These are phyloP conservation scores for Trypanosoma caninum DNA, from an alignment of 208 protist genomes.

Conservation along the genomic window DNA sequence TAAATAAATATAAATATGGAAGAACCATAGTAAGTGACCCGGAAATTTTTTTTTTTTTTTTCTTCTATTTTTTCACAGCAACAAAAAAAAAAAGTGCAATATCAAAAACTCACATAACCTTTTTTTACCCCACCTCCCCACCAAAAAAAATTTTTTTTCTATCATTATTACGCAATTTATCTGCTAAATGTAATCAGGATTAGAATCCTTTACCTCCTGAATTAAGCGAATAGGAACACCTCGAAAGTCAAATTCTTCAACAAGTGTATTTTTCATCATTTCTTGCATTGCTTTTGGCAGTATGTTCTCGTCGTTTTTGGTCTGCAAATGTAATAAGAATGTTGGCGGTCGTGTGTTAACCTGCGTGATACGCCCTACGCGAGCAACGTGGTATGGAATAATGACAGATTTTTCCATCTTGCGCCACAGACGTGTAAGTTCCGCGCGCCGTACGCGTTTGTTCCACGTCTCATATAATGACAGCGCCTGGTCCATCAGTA, in stretches of 20 bases:
- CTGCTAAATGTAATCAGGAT: conserved; percentile 87
- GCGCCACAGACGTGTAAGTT: conserved; percentile 88
- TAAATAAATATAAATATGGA: not conserved
- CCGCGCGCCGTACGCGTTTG: conserved; percentile 73
- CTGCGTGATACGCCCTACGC: conserved; percentile 82
- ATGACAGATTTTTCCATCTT: conserved; percentile 89
- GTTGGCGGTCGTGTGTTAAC: conserved; percentile 85
- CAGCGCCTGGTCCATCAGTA: conserved; percentile 85
- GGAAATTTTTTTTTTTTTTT: no score
- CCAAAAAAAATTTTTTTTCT: not conserved
- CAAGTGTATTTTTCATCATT: conserved; percentile 91
- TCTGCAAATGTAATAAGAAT: conserved; percentile 87
- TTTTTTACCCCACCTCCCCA: not conserved
- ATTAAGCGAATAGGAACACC: conserved; percentile 87
- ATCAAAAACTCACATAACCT: not conserved
- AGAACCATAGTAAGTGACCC: not conserved
- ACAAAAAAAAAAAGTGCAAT: no score
- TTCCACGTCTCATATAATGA: conserved; percentile 90
- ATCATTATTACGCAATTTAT: not conserved
- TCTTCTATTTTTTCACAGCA: no score
- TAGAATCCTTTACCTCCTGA: conserved; percentile 87
- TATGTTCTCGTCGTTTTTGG: conserved; percentile 78
- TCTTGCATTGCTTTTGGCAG: conserved; percentile 77
- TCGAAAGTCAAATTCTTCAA: conserved; percentile 89
- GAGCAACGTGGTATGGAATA: conserved; percentile 85